Evolutionary conservation across 1,284 basidiomycete genomes (phyloP), one percentile per base, ranked within the genome.

Genomic region (Phylloporus sp.): DNA sequence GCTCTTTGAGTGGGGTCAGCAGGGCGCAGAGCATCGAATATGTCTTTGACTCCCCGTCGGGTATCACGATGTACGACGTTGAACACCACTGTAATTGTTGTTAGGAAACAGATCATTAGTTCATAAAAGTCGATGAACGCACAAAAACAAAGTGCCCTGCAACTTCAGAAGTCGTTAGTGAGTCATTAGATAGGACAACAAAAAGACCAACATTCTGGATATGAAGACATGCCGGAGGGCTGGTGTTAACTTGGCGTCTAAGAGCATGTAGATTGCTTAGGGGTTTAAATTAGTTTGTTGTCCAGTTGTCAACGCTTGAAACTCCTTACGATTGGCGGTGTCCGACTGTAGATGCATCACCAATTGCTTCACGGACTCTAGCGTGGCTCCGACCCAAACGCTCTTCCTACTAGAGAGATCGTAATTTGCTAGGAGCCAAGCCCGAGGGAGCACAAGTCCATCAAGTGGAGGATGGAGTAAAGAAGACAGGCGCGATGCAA

Each of bases 401-500:
- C 76, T 55, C 62, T 73, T 76, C 43, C 78, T 68, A 0, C 75
- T 66, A 29, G 74, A 64, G 23, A 77, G 62, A 55, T 74, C 74
- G 5, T 79, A 67, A 4, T 81, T 72, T 5, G 73, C 73, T 5
- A 80, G 63, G 15, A 87, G 67, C 86, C 86, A 89, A 62, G 81
- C 83, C 17, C 82, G 80, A 0, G 86, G 87, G 35, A 89, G 78
- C 2, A 82, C 83, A 23, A 85, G 70, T 15, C 81, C 79, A 62
- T 88, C 84, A 0, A 86, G 73, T 20, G 73, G 74, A 1, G 66
- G 67, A 0, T 32, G 45, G 0, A 55, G n/a, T n/a, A n/a, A n/a
- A n/a, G n/a, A 72, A 19, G 74, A 69, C 39, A 77, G 65, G 25
- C 76, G 78, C 62, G 71, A 73, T 5, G 82, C 73, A 0, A 88